These are phyloP conservation scores for Amaranthus hypochondriacus DNA, from an alignment of 148 eudicot species.

Conservation along the genomic window DNA sequence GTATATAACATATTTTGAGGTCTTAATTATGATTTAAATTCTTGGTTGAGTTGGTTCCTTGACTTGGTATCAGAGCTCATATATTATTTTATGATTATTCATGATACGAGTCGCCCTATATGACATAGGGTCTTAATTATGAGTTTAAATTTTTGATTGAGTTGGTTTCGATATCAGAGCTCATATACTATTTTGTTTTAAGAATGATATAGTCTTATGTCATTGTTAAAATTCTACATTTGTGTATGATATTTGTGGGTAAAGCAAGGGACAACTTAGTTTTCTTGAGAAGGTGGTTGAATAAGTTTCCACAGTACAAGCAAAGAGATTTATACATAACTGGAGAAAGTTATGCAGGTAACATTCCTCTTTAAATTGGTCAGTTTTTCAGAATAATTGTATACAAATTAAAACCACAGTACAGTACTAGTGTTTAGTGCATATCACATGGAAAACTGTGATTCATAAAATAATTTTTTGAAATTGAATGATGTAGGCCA, in stretches of 20 bases:
- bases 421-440: background rate
- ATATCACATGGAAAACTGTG: constrained; percentile 2
- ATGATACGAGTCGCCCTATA: too few species aligned
- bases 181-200: too few species aligned
- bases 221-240: constrained; percentile 6
- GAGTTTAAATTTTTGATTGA: background rate
- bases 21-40: too few species aligned
- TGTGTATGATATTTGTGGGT: constrained; percentile 16
- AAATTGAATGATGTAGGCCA: constrained; percentile 50
- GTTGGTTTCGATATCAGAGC: too few species aligned
- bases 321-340: constrained; percentile 69
- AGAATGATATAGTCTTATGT: too few species aligned
- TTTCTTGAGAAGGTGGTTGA: constrained; percentile 83
- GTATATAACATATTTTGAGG: too few species aligned
- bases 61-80: too few species aligned
- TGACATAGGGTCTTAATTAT: background rate
- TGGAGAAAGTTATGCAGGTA: constrained; percentile 99
- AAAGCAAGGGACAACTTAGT: constrained; percentile 85
- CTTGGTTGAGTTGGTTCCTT: too few species aligned
- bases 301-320: constrained; percentile 74
- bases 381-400: background rate
- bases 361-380: background rate
- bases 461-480: constrained; percentile 1
- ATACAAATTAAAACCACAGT: background rate
- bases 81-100: too few species aligned